Base-by-base conservation (phyloP, 768 basidiomycete species). In the Russula brevipes region DNA sequence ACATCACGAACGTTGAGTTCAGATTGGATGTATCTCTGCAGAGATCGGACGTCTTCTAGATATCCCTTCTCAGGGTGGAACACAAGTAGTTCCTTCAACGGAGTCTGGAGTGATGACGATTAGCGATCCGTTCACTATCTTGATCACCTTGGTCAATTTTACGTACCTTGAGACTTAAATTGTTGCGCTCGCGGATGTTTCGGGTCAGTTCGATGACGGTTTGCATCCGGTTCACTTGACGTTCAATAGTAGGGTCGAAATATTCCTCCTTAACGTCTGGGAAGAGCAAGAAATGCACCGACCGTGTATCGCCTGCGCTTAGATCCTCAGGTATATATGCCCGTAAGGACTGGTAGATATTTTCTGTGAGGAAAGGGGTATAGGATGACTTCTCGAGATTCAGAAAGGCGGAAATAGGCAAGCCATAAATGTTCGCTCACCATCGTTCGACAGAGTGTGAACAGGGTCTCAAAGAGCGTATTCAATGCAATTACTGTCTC, bases 311-410 rank as follows among this genome's bases (percentile, higher is more conserved):
- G 2, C 82, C 84, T 17, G 81, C 81, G 33, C 78, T 73, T 19
- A 85, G 81, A 67, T 91, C 83, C 63, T 85, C 85, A 0, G 94
- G 92, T 66, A 96, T 89, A 78, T 85, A 96, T n/a, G 78, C 78
- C 51, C 86, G 85, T 45, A 98, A 81, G 39, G 91, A 85, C 73
- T 98, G 97, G 74, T 98, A 98, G 64, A 98, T 79, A 75, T 88
- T 97, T 76, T 99, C 97, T 7, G 94, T 95, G 73, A 98, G 79
- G 84, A 98, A 98, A 0, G 97, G 97, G 9, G 95, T 98, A 76
- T 97, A 99, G 8, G 97, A 95, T 1, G 96, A 96, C 95, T 96
- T 68, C 16, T 38, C 54, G 16, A 19, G 36, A 44, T 16, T 66
- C 56, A 64, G 60, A 54, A 41, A 2, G 57, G n/a, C 8, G n/a